Base-by-base conservation (phyloP, 1,284 basidiomycete genomes). In the Kalmanozyma brasiliensis region DNA sequence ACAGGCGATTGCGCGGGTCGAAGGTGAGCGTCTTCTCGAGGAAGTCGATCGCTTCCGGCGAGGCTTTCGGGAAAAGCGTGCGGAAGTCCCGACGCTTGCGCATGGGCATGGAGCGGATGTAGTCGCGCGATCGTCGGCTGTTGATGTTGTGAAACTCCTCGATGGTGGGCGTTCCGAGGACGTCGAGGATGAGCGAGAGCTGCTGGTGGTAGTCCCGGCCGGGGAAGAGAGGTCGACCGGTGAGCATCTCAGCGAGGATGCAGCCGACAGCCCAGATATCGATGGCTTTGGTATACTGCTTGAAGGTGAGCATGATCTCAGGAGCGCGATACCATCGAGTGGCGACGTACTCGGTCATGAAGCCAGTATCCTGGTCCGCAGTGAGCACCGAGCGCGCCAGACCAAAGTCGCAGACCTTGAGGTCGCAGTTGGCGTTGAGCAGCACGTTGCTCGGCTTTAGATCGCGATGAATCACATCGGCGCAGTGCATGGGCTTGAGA, bases 161-260 rank as follows among this genome's bases (percentile, higher is more conserved):
- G 77, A 88, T 84, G 2, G 85, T 85, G 2, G 86, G 86, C 9
- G 86, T 87, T 16, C 86, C 86, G 10, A 88, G 84, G 4, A 87
- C 85, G 61, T 87, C 87, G 57, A 88, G 83, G 70, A 87, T 88
- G 35, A 87, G 80, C 3, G 85, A 85, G 17, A 88, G 83, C 73
- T 88, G 84, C 67, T 85, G 84, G 56, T 85, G 84, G 45, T 81
- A 82, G 65, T 82, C 80, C 22, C 79, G 57, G 19, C 93, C 93
- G 2, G 93, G 93, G 84, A 96, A 96, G 46, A 96, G 84, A 0
- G 94, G 91, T 77, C 90, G 90, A 37, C 93, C 92, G 62, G 88
- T 91, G 17, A 96, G 73, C 93, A 96, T 95, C 83, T 96, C 93
- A 0, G 93, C 93, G 14, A 95, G 85, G 8, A 96, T 92, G 82